These are phyloP conservation scores for Craspedostauros australis DNA, from an alignment of 108 stramenopile genomes.

Conservation along the genomic window DNA sequence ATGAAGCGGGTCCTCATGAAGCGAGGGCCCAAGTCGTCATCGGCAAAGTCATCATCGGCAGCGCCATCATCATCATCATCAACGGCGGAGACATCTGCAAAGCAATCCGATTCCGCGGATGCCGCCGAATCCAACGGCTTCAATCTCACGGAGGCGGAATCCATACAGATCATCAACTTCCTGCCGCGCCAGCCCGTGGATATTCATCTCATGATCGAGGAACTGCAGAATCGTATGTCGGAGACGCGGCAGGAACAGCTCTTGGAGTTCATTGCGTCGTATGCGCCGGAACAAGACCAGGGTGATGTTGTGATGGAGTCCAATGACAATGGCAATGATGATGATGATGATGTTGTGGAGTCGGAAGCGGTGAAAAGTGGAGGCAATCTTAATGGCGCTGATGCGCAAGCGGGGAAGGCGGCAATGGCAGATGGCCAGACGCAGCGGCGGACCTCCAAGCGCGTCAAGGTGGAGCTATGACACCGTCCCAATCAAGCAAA, in stretches of 20 bases:
- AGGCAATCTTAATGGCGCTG: too few relatives aligned
- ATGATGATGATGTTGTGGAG: too few relatives aligned
- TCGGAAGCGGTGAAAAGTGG: too few relatives aligned
- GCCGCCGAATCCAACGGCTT: constrained; percentile 27
- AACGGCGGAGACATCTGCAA: constrained; percentile 1
- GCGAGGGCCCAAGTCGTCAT: constrained; percentile 8
- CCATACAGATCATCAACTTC: constrained; percentile 70
- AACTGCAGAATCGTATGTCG: constrained; percentile 51
- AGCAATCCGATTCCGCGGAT: too few relatives aligned
- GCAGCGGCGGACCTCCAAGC: too few relatives aligned
- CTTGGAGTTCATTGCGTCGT: constrained; percentile 46
- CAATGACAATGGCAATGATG: too few relatives aligned
- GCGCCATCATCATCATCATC: constrained; percentile 1
- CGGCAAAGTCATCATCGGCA: constrained; percentile 3
- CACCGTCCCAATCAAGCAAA: too few relatives aligned
- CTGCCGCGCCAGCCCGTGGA: constrained; percentile 77
- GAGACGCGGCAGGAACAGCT: constrained; percentile 55
- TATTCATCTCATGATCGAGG: constrained; percentile 76
- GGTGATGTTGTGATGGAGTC: too few relatives aligned
- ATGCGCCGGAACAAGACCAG: too few relatives aligned
- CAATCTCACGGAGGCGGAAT: constrained; percentile 70
- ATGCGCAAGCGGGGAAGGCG: too few relatives aligned
- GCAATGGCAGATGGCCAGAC: too few relatives aligned
- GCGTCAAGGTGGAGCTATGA: too few relatives aligned
- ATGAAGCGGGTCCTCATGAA: constrained; percentile 10